Conservation (phyloP, 2,329 filamentous ascomycete species). For the Pseudocercospora eumusae region DNA sequence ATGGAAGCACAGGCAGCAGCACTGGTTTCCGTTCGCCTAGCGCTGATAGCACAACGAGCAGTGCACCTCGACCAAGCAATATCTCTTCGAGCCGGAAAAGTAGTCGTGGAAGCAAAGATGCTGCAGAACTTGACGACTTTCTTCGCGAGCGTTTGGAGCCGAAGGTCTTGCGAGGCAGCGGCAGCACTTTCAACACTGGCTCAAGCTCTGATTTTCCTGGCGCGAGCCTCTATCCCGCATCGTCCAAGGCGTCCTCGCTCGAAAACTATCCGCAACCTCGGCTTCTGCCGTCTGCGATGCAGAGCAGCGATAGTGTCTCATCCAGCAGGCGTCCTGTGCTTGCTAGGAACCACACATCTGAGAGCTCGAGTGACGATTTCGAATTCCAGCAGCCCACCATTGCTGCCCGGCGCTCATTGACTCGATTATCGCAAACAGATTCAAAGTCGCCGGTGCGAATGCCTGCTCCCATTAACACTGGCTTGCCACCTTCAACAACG, state of each 20-base stretch:
- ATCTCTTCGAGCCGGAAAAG: constrained; percentile 41
- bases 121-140: constrained; percentile 49
- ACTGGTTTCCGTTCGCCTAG: constrained; percentile 52
- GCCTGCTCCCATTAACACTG: constrained; percentile 26
- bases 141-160: constrained; percentile 49
- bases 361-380: constrained; percentile 33
- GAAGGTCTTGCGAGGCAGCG: constrained; percentile 48
- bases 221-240: constrained; percentile 15
- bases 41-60: constrained; percentile 44
- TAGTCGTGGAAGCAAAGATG: constrained; percentile 43
- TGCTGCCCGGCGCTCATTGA: constrained; percentile 27
- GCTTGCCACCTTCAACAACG: constrained; percentile 9
- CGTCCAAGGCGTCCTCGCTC: constrained; percentile 29
- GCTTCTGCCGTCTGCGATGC: constrained; percentile 38
- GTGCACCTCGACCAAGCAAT: constrained; percentile 38
- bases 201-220: constrained; percentile 23
- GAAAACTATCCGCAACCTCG: constrained; percentile 29
- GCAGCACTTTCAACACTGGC: constrained; percentile 39
- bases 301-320: constrained; percentile 14
- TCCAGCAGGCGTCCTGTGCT: constrained; percentile 21
- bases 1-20: constrained; percentile 59
- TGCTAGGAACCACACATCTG: constrained; percentile 24
- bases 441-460: constrained; percentile 17
- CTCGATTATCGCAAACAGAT: constrained; percentile 23
- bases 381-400: constrained; percentile 19